Evolutionary conservation across 352 stramenopile species (phyloP), one percentile per base, ranked within the genome.

Genomic region (Globisporangium acanthophoron): DNA sequence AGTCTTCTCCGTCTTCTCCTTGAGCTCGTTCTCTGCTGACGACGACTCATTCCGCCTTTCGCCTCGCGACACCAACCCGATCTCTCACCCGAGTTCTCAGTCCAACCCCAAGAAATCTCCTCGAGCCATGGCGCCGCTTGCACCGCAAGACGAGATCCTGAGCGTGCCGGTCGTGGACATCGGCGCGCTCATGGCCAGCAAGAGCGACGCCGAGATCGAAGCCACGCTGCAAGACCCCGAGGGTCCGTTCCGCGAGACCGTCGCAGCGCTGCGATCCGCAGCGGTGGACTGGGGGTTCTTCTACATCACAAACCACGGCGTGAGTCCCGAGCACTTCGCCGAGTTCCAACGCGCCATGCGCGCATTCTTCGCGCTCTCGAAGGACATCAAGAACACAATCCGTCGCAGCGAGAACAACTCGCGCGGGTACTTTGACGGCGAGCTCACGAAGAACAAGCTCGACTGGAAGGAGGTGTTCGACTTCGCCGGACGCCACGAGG

Each of bases 401-500:
- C 87, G 63, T 5, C 95, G 89, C 63, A 80, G n/a, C 54, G 76
- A 62, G 44, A 74, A 65, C 21, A 98, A 98, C 78, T 74, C 89
- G 40, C 76, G 88, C 56, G 94, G 94, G 16, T 98, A 88, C 67
- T 97, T 97, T 71, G 88, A 98, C 61, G 82, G 96, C 62, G 94
- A 98, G 64, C 71, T 98, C 35, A 98, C 94, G 43, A 98, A 98
- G 74, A 88, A 96, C 68, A 92, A 85, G 54, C 73, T 68, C 21
- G 94, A 98, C 71, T 97, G 87, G 87, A 98, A 98, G 52, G 82
- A 97, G 64, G 73, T 65, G 11, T 73, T 97, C 15, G 92, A 97
- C 76, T 77, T 79, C 51, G 65, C 67, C 18, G 74, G 74, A 1
- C 68, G 24, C 1, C 62, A 77, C 15, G 73, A 85, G 18, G 73